Evolutionary conservation across 2,329 filamentous ascomycete species (phyloP).

Genomic region (Penicillium sp.): DNA sequence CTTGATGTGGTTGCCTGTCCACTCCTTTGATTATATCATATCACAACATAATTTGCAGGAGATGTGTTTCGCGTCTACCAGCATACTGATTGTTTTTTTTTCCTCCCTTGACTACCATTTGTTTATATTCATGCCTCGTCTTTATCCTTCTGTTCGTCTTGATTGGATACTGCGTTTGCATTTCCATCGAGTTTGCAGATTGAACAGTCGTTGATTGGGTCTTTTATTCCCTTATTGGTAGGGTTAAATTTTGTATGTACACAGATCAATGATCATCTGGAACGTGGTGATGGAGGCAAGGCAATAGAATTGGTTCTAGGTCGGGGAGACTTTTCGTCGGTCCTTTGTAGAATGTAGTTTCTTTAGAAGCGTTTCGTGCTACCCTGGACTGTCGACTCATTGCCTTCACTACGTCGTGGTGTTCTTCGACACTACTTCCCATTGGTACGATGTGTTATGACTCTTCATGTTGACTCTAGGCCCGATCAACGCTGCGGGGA

Average conservation of each 20-base stretch:
- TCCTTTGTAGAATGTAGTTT: not conserved
- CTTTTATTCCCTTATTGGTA: not conserved
- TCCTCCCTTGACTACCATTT: not conserved
- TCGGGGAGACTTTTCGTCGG: not conserved
- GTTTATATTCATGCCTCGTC: conserved; percentile 1
- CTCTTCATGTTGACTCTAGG: not conserved
- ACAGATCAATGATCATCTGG: not conserved
- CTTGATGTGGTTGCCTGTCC: conserved; percentile 17
- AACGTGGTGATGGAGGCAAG: not conserved
- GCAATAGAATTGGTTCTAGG: conserved; percentile 1
- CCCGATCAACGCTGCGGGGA: not conserved
- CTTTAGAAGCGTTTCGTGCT: not conserved
- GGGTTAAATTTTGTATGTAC: not conserved
- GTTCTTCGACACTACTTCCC: not conserved
- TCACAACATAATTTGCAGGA: not conserved
- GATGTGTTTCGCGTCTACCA: not conserved
- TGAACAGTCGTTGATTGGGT: not conserved
- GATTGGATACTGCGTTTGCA: not conserved
- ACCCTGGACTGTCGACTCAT: not conserved
- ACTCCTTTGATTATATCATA: conserved; percentile 16
- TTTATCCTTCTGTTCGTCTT: not conserved
- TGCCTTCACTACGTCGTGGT: no score
- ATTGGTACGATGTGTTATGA: not conserved
- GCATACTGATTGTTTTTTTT: conserved; percentile 3
- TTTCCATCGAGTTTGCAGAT: not conserved